Conservation (phyloP, 106 monocot genomes). For the Dendrobium nobile region DNA sequence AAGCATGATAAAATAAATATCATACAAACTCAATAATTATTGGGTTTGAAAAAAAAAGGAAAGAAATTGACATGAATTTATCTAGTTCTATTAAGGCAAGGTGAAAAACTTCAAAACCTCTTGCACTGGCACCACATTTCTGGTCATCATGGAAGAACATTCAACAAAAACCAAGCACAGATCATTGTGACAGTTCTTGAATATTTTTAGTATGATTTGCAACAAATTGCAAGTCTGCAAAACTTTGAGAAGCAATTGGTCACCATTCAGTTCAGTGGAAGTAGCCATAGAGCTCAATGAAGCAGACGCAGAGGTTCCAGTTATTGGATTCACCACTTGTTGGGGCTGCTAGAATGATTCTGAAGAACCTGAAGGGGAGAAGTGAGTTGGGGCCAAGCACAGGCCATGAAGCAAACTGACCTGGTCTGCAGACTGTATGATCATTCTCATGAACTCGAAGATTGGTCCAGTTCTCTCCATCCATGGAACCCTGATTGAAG, state of each 20-base stretch:
- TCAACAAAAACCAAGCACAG: neutral
- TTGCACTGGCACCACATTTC: too few species aligned
- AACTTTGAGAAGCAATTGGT: neutral
- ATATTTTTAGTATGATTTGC: neutral
- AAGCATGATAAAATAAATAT: too few species aligned
- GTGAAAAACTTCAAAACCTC: too few species aligned
- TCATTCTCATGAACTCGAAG: constrained; percentile 75
- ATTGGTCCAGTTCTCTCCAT: constrained; percentile 62
- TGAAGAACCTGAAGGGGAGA: constrained; percentile 88
- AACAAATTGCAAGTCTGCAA: neutral
- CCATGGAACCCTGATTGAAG: constrained; percentile 62
- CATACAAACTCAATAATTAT: too few species aligned
- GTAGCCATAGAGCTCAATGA: constrained; percentile 83
- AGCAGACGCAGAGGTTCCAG: constrained; percentile 91
- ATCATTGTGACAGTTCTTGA: neutral
- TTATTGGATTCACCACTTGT: constrained; percentile 34
- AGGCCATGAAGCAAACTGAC: constrained; percentile 87
- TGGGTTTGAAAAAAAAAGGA: too few species aligned
- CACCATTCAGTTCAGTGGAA: constrained; percentile 27
- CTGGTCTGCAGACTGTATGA: constrained; percentile 58
- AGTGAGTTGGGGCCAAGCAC: constrained; percentile 47
- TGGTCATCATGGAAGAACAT: neutral
- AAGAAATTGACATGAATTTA: too few species aligned
- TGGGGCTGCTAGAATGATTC: constrained; percentile 48
- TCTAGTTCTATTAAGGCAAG: too few species aligned